These are phyloP conservation scores for Beta lomatogona DNA, from an alignment of 179 eudicot genomes.

Conservation along the genomic window DNA sequence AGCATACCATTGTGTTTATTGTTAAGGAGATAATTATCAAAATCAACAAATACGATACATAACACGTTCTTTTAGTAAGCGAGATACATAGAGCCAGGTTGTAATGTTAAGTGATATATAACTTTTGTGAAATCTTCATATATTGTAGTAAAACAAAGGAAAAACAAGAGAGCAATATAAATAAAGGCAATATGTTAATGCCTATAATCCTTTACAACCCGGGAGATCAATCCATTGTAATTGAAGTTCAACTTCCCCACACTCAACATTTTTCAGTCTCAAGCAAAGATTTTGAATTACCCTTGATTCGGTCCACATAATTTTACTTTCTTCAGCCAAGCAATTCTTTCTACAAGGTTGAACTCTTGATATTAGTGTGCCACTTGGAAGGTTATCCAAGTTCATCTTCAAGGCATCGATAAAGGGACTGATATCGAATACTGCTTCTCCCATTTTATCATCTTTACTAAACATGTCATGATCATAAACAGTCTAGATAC, in stretches of 20 bases:
- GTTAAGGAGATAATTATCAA: too few relatives aligned
- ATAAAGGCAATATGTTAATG: too few relatives aligned
- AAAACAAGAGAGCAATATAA: too few relatives aligned
- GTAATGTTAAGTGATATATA: too few relatives aligned
- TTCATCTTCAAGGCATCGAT: constrained; percentile 31
- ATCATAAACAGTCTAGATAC: constrained; percentile 28
- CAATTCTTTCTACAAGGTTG: constrained; percentile 34
- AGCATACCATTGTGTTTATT: too few relatives aligned
- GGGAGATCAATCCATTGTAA: constrained; percentile 39
- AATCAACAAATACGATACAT: too few relatives aligned
- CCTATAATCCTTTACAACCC: constrained; percentile 23
- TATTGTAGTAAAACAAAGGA: too few relatives aligned
- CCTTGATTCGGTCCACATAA: constrained; percentile 24
- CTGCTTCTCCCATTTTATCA: constrained; percentile 39
- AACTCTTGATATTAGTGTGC: constrained; percentile 29
- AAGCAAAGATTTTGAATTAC: constrained; percentile 33
- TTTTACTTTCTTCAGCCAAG: constrained; percentile 36
- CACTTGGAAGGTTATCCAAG: constrained; percentile 23
- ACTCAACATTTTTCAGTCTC: constrained; percentile 39
- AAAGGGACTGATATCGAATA: constrained; percentile 32
- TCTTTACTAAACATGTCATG: constrained; percentile 39
- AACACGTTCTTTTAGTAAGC: too few relatives aligned
- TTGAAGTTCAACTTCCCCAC: constrained; percentile 37
- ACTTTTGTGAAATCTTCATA: too few relatives aligned
- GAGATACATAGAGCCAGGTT: too few relatives aligned